Evolutionary conservation across 2,329 filamentous ascomycete species (phyloP).

Genomic region (Fusarium musae): DNA sequence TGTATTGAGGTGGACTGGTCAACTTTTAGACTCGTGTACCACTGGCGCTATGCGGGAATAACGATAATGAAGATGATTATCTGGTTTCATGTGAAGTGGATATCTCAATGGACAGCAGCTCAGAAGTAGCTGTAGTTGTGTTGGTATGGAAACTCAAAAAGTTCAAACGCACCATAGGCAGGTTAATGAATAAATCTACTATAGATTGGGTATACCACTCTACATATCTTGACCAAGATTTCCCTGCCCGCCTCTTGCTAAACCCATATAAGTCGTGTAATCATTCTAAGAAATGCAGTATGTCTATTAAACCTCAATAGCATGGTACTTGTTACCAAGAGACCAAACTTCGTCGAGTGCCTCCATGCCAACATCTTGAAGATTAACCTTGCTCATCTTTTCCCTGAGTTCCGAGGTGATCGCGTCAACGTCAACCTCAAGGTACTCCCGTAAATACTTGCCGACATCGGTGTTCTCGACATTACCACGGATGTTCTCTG

Average conservation of each 20-base stretch:
- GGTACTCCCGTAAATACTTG: conserved; percentile 80
- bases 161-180: background rate
- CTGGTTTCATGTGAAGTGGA: background rate
- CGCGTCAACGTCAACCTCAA: conserved; percentile 80
- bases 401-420: conserved; percentile 80
- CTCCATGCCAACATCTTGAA: conserved; percentile 23
- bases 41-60: background rate
- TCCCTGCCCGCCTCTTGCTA: conserved; percentile 4
- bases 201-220: background rate
- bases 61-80: background rate
- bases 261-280: background rate
- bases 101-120: background rate
- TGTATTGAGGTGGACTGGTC: background rate
- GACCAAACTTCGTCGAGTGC: conserved; percentile 29
- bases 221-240: background rate
- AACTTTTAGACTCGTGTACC: background rate
- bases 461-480: conserved; percentile 96
- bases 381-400: conserved; percentile 52
- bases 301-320: conserved; percentile 5
- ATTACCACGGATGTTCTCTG: conserved; percentile 78
- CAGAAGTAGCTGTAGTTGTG: background rate
- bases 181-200: background rate
- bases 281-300: background rate
- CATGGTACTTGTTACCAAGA: conserved; percentile 24
- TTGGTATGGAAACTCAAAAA: background rate